Evolutionary conservation across 257 asterid species (phyloP).

Genomic region (Plectranthus barbatus): DNA sequence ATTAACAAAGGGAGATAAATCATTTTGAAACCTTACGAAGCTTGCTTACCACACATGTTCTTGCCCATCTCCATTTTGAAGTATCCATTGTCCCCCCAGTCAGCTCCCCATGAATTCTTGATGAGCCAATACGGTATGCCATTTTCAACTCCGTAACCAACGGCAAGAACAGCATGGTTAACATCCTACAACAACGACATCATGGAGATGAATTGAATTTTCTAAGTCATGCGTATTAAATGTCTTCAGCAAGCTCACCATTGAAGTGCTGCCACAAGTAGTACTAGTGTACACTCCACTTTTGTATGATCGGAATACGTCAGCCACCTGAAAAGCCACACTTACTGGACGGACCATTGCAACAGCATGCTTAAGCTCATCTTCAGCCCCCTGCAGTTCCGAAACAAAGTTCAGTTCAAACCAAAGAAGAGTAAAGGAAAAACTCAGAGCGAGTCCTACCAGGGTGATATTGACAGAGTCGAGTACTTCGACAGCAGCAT

Average conservation of each 20-base stretch:
- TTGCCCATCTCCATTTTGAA: constrained; percentile 97
- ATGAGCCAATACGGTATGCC: constrained; percentile 85
- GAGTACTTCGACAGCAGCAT: constrained; percentile 54
- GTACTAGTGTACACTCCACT: constrained; percentile 69
- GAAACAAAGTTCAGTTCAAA: background rate
- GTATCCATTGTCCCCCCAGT: constrained; percentile 89
- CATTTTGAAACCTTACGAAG: background rate
- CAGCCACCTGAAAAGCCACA: constrained; percentile 74
- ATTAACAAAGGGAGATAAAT: background rate
- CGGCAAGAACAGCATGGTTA: constrained; percentile 96
- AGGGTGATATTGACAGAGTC: constrained; percentile 81
- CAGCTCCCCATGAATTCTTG: constrained; percentile 95
- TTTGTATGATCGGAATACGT: constrained; percentile 44
- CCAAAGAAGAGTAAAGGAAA: background rate
- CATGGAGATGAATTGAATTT: background rate
- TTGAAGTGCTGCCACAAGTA: constrained; percentile 54
- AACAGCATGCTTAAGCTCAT: constrained; percentile 80
- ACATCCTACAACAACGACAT: constrained; percentile 51
- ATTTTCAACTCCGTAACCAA: constrained; percentile 85
- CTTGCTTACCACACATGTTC: constrained; percentile 93
- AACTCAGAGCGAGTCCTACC: constrained; percentile 37
- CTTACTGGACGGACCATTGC: constrained; percentile 78
- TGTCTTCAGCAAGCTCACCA: constrained; percentile 35
- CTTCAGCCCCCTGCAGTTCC: constrained; percentile 69
- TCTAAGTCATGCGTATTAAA: background rate